Evolutionary conservation across 2,329 filamentous ascomycete species (phyloP), one percentile per base, ranked within the genome.

Genomic region (Alternaria solani): DNA sequence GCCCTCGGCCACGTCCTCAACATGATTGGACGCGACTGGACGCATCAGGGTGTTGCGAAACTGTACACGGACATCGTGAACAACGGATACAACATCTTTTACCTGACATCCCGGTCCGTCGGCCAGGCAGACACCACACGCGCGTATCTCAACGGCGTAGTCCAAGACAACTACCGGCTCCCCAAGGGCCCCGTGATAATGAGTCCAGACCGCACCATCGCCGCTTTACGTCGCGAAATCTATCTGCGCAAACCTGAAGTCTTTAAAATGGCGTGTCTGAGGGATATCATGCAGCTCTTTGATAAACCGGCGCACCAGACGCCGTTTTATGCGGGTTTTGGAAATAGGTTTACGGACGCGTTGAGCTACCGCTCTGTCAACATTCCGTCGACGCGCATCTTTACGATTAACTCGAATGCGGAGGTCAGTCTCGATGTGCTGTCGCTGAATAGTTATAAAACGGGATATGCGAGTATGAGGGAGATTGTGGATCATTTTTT

Each of bases 31-130:
- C 90, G 95, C 48, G 95, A 99, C 79, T 99, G 95, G 95, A 99
- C 95, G 3, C 95, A 99, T 77, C 87, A 93, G 16, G 95, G 95
- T 38, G 94, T 99, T 25, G 96, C 95, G 23, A 99, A 99, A 81
- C 85, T 99, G 8, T 99, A 98, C 80, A 95, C 91, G 49, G 96
- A 99, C 69, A 99, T 99, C 68, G 89, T 89, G 1, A 89, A 91
- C 70, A 99, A 99, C 73, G 95, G 95, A 7, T 99, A 98, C 84
- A 98, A 99, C 78, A 96, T 99, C 75, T 93, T 99, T 87, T 99
- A 99, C 76, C 86, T 99, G 46, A 99, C 95, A 0, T 96, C 92
- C 76, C 89, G 95, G 52, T 95, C 92, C 14, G 94, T 98, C 46
- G 96, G 95, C 0, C 94, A 96, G 79, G 92, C 95, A 16, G 95